Conservation (phyloP, 805 yeast genomes). For the Starmerella sirachaensis region DNA sequence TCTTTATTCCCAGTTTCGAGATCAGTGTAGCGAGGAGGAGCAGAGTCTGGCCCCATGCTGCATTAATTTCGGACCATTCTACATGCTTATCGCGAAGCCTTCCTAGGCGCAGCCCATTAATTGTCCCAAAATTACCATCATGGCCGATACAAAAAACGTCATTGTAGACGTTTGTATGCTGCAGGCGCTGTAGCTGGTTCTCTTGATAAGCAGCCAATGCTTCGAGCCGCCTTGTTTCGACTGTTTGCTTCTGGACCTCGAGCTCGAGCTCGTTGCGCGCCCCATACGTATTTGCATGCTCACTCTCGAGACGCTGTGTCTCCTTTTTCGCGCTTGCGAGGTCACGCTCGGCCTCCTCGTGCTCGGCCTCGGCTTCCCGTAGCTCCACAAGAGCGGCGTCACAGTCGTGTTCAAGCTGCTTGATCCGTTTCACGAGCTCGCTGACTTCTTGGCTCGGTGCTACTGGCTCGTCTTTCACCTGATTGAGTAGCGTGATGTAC, state of each 20-base stretch:
- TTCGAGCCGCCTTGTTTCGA: slow-evolving; percentile 51
- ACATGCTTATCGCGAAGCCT: slow-evolving; percentile 45
- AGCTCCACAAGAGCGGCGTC: slow-evolving; percentile 28
- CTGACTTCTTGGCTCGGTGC: slow-evolving; percentile 35
- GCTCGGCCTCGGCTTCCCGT: slow-evolving; percentile 27
- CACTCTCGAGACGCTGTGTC: slow-evolving; percentile 21
- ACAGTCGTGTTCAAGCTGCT: slow-evolving; percentile 34
- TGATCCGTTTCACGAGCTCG: slow-evolving; percentile 38
- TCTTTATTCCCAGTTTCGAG: slow-evolving; percentile 41
- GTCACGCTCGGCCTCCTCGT: slow-evolving; percentile 31
- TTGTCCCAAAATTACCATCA: slow-evolving; percentile 75
- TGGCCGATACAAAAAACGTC: slow-evolving; percentile 75
- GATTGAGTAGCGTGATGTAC: slow-evolving; percentile 60
- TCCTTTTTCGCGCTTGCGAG: slow-evolving; percentile 34
- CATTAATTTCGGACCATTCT: slow-evolving; percentile 85
- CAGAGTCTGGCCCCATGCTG: slow-evolving; percentile 78
- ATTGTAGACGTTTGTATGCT: slow-evolving; percentile 69
- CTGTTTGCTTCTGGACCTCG: slow-evolving; percentile 38
- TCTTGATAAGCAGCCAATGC: slow-evolving; percentile 51
- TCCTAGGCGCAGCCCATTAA: slow-evolving; percentile 78
- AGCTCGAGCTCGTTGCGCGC: slow-evolving; percentile 46
- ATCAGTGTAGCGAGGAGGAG: slow-evolving; percentile 55
- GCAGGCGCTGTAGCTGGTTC: slow-evolving; percentile 54
- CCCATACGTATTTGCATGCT: slow-evolving; percentile 37
- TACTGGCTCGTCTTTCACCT: slow-evolving; percentile 46